Base-by-base conservation (phyloP, 2,329 filamentous ascomycete species). In the Hymenoscyphus scutula region DNA sequence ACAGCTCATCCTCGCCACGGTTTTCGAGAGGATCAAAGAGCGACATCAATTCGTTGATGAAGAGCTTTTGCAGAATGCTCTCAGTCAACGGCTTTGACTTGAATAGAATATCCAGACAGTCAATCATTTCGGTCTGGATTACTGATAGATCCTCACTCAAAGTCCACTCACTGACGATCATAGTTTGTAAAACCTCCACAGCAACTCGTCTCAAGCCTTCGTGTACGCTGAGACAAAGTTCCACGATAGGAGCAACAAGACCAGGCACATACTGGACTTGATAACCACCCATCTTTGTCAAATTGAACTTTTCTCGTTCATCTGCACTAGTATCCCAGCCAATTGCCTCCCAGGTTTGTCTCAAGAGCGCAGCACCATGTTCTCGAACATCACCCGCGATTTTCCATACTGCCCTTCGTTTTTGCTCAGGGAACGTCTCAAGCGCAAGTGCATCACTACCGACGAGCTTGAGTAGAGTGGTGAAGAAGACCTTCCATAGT, bases 111-210 rank as follows among this genome's bases (percentile, higher is more conserved):
- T 99, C 95, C 60, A 99, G 79, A 68, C 91, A 96, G 71, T 97
- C 94, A 70, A 99, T 97, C 80, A 98, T 93, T 76, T 97, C 95
- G 1, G 92, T 95, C 76, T 98, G 93, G 58, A 99, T 90, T 56
- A 95, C 87, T 2, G 89, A 89, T 56, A 99, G 79, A 74, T 98
- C 94, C 74, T 97, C 91, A 73, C 92, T 97, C 67, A 99, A 77
- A 17, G 92, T 93, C 95, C 95, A 99, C 76, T 99, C 95, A 77
- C 93, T 96, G 68, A 98, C 88, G 71, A 99, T 96, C 95, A 99
- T 99, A 2, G 92, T 96, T 75, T 97, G 92, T 65, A 99, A 77
- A 23, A 99, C 90, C 74, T 97, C 91, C 32, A 97, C 92, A 0
- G 94, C 95, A 76, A 96, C 95, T 66, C 86, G 87, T 64, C 95